Conservation (phyloP, 352 stramenopile genomes). For the Phytophthora europaea region DNA sequence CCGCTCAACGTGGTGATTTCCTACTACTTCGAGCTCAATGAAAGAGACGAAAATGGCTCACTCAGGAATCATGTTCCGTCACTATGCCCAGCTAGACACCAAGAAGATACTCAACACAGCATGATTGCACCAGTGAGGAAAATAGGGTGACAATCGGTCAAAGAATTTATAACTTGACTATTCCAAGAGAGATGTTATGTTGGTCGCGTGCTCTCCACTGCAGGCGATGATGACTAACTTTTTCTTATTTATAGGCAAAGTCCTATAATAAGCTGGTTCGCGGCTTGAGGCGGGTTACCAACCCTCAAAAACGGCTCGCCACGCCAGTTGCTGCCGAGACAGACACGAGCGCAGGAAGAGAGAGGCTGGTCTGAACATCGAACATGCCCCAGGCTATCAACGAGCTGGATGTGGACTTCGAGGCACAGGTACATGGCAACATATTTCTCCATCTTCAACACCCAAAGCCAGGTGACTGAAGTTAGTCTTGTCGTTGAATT, state of each 20-base stretch:
- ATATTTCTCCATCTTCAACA: background rate
- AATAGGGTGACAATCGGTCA: background rate
- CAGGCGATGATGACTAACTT: background rate
- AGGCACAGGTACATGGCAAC: slow-evolving; percentile 63
- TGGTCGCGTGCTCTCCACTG: no score
- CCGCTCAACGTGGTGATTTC: background rate
- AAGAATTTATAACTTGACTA: background rate
- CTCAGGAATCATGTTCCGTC: background rate
- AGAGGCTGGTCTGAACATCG: slow-evolving; percentile 2
- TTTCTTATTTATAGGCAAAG: slow-evolving; percentile 16
- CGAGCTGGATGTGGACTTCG: slow-evolving; percentile 74
- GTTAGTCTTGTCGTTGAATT: background rate
- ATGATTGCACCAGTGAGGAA: no score
- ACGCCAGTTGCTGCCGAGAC: slow-evolving; percentile 14
- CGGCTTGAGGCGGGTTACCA: slow-evolving; percentile 1
- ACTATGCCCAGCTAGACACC: background rate
- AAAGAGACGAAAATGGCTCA: background rate
- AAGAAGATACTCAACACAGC: no score
- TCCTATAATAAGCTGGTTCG: slow-evolving; percentile 17
- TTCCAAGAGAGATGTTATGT: background rate
- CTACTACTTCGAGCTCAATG: background rate
- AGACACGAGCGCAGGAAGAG: slow-evolving; percentile 4
- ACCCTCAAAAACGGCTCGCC: slow-evolving; percentile 24
- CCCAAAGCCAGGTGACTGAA: background rate
- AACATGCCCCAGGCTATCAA: slow-evolving; percentile 72